Base-by-base conservation (phyloP, 805 yeast genomes). In the Geotrichum ghanense region DNA sequence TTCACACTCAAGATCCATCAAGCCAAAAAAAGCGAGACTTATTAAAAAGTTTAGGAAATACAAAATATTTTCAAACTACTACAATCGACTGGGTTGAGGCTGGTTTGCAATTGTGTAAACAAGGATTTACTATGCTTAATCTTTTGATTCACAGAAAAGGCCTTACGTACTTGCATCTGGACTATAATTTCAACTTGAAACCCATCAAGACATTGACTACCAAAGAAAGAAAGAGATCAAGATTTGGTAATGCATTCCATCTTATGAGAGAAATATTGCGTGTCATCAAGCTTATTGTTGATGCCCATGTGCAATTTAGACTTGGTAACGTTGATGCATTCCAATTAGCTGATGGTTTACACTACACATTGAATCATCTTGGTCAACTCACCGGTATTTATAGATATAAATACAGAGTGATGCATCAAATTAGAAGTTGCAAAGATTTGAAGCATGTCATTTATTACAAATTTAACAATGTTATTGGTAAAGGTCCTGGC, bases 11-110 rank as follows among this genome's bases (percentile, higher is more conserved):
- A 14, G 64, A 63, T 21, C 65, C 69, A 2, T 66, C 70, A 1
- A 66, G 68, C 25, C 72, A 65, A 41, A 71, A 72, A 44, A 82
- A 79, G 54, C 71, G 74, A 4, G 73, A 76, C 35, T 66, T 92
- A 12, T 60, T 92, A 22, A 78, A 76, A 51, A 72, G 79, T 24
- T 71, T 92, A 53, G 77, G 78, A 48, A 71, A 74, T 42, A 92
- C 98, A 0, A 89, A 86, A 57, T 92, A 77, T 61, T 92, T 92
- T 64, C 95, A 87, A 59, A 81, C 84, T 56, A 90, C 98, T 0
- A 74, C 89, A 0, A 80, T 92, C 44, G 98, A 92, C 63, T 92
- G 99, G 99, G 92, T 90, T 2, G 99, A 92, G 62, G 98, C 97
- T 1, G 98, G 97, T 23, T 68, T 92, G 48, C 97, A 92, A 65